Evolutionary conservation across 1,284 basidiomycete genomes (phyloP).

Genomic region (Salmacisia buchloeana): DNA sequence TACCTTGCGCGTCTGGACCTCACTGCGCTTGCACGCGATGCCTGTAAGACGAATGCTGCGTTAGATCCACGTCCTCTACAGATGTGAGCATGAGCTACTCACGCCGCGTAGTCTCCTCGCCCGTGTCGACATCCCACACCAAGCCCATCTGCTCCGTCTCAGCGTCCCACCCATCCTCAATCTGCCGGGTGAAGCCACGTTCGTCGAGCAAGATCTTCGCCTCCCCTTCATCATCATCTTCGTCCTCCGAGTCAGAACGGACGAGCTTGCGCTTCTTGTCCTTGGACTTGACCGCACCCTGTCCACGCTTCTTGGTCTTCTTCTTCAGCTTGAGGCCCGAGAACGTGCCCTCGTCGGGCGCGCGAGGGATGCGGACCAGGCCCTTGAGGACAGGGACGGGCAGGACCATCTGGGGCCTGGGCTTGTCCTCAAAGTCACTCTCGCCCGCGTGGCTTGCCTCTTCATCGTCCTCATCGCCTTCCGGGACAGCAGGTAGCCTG

Average conservation of each 20-base stretch:
- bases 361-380: constrained; percentile 71
- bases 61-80: not conserved
- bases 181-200: constrained; percentile 24
- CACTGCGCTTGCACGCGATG: constrained; percentile 67
- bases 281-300: not conserved
- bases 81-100: constrained; percentile 48
- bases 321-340: constrained; percentile 24
- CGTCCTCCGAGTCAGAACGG: constrained; percentile 51
- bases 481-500: constrained; percentile 16
- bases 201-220: constrained; percentile 55
- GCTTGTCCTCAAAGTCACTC: constrained; percentile 35
- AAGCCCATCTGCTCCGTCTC: constrained; percentile 65
- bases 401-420: constrained; percentile 56
- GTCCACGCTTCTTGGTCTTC: constrained; percentile 2
- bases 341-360: constrained; percentile 54
- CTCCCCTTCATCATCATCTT: constrained; percentile 20
- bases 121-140: constrained; percentile 66
- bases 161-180: constrained; percentile 75
- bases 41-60: constrained; percentile 54
- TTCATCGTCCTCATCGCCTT: constrained; percentile 14
- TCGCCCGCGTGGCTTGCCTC: constrained; percentile 15
- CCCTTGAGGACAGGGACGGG: constrained; percentile 67
- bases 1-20: constrained; percentile 59
- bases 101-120: constrained; percentile 66
- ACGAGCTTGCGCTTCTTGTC: constrained; percentile 12